Evolutionary conservation across 805 yeast genomes (phyloP).

Genomic region (Candida alai): DNA sequence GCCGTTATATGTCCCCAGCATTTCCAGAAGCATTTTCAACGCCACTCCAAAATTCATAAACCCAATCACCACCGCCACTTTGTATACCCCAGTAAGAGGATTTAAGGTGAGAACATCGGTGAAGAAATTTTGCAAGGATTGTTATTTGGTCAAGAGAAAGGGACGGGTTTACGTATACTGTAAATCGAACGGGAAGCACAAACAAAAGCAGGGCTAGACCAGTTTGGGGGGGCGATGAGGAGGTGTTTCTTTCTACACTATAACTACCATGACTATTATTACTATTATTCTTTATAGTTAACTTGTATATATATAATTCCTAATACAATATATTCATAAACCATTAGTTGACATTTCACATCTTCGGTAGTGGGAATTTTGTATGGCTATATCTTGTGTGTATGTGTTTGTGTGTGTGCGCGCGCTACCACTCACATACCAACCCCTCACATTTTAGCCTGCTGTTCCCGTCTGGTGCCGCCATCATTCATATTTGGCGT

Average conservation of each 20-base stretch:
- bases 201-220: slow-evolving; percentile 78
- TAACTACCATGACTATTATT: slow-evolving; percentile 1
- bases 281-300: too few relatives aligned
- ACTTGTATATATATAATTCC: too few relatives aligned
- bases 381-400: not conserved
- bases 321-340: slow-evolving; percentile 1
- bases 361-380: too few relatives aligned
- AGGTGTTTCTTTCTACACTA: not conserved
- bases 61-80: slow-evolving; percentile 7
- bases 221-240: not conserved
- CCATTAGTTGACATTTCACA: not conserved
- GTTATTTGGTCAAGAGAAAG: slow-evolving; percentile 87
- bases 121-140: slow-evolving; percentile 88
- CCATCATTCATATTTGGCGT: too few relatives aligned
- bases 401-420: slow-evolving; percentile 1
- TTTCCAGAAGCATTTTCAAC: slow-evolving; percentile 5
- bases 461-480: too few relatives aligned
- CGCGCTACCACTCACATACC: slow-evolving; percentile 1
- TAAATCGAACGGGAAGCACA: slow-evolving; percentile 88
- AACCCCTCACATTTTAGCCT: not conserved
- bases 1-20: slow-evolving; percentile 12
- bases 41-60: slow-evolving; percentile 13
- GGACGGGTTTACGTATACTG: slow-evolving; percentile 93
- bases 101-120: slow-evolving; percentile 92
- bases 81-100: slow-evolving; percentile 45